phyloP scores from a whole-genome alignment of 345 rosid species.

The Melastoma malabathricum region DNA sequence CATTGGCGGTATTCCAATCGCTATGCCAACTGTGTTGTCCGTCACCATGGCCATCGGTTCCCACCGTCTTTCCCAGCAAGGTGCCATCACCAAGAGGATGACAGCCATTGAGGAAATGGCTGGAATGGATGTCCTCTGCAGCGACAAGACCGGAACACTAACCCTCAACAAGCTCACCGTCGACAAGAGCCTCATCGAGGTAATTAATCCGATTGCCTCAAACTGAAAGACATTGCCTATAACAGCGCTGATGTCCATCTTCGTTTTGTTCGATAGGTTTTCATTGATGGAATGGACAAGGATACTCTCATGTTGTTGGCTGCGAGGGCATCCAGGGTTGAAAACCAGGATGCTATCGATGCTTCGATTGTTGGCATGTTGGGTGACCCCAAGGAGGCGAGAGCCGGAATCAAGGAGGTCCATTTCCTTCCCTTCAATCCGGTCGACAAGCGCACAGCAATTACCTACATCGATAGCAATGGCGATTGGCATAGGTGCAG shows the following conservation, averaged over 20 bases:
- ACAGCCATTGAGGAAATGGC: slow-evolving; percentile 99
- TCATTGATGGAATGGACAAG: slow-evolving; percentile 25
- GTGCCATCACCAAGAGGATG: slow-evolving; percentile 97
- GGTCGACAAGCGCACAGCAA: slow-evolving; percentile 87
- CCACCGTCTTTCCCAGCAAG: slow-evolving; percentile 78
- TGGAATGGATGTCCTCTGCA: slow-evolving; percentile 95
- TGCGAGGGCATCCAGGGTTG: slow-evolving; percentile 83
- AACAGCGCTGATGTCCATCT: not conserved
- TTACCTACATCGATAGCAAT: slow-evolving; percentile 51
- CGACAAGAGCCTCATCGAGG: slow-evolving; percentile 73
- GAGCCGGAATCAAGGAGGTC: slow-evolving; percentile 74
- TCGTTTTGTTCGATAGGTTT: slow-evolving; percentile 32
- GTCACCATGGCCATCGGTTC: slow-evolving; percentile 99
- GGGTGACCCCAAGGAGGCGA: slow-evolving; percentile 78
- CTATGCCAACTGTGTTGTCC: slow-evolving; percentile 93
- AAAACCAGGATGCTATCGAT: slow-evolving; percentile 96
- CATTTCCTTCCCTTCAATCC: slow-evolving; percentile 97
- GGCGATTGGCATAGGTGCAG: slow-evolving; percentile 79
- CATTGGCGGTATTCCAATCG: slow-evolving; percentile 95
- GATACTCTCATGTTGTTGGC: slow-evolving; percentile 48
- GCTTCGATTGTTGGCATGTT: slow-evolving; percentile 86
- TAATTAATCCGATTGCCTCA: slow-evolving; percentile 3
- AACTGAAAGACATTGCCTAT: too few species aligned
- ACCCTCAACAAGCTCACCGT: slow-evolving; percentile 95
- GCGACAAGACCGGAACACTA: slow-evolving; percentile 92